phyloP scores from a whole-genome alignment of 495 filamentous ascomycete genomes.

The Patellaria atrata region DNA sequence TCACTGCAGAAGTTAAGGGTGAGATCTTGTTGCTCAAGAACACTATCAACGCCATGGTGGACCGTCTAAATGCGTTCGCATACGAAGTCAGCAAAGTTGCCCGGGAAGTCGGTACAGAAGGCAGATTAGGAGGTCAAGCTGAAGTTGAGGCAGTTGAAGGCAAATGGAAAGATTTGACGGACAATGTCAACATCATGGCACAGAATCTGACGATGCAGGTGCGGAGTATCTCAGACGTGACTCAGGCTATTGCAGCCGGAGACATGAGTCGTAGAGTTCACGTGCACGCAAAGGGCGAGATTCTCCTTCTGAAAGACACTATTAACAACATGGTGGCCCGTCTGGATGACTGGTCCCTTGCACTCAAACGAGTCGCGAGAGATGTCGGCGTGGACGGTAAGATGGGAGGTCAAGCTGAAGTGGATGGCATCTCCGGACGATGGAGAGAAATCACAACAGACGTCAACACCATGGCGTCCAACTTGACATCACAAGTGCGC shows the following conservation, averaged over 20 bases:
- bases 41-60: constrained; percentile 99
- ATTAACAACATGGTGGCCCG: constrained; percentile 99
- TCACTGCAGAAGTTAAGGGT: constrained; percentile 87
- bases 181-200: constrained; percentile 93
- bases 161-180: constrained; percentile 97
- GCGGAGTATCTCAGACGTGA: constrained; percentile 90
- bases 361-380: constrained; percentile 88
- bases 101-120: constrained; percentile 94
- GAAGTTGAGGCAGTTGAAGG: constrained; percentile 96
- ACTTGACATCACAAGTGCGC: constrained; percentile 92
- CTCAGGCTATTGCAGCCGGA: constrained; percentile 86
- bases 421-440: constrained; percentile 80
- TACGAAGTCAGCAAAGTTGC: constrained; percentile 98
- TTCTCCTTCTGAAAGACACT: constrained; percentile 84
- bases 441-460: constrained; percentile 99
- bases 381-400: constrained; percentile 98
- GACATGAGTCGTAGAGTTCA: constrained; percentile 95
- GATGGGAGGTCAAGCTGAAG: constrained; percentile 96
- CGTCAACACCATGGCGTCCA: constrained; percentile 98
- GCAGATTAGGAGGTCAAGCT: constrained; percentile 87
- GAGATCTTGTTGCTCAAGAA: constrained; percentile 92
- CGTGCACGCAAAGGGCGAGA: constrained; percentile 90
- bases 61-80: constrained; percentile 89
- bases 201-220: constrained; percentile 91
- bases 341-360: constrained; percentile 89